A percentile compares a stretch with the other conserved stretches of the same genome.
Evolutionary conservation across 2,329 filamentous ascomycete species (phyloP).

Genomic region (Plectosphaerella plurivora): DNA sequence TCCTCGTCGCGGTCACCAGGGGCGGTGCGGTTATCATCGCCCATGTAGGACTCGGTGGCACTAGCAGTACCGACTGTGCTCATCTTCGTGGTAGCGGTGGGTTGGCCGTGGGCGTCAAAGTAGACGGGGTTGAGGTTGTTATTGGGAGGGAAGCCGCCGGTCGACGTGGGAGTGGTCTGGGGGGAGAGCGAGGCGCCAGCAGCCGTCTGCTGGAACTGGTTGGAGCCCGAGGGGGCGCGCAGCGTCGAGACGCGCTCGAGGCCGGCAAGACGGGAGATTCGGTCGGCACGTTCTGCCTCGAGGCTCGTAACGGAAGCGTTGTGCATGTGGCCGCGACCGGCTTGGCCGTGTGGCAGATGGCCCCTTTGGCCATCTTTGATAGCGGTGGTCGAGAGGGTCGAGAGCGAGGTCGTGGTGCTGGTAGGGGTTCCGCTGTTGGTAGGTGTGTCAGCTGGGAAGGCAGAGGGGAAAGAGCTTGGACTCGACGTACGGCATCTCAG

Average conservation of each 20-base stretch:
- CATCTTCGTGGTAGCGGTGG: constrained; percentile 64
- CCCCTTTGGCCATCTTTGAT: constrained; percentile 96
- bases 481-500: constrained; percentile 75
- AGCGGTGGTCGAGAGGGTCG: constrained; percentile 84
- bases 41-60: constrained; percentile 70
- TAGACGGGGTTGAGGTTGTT: constrained; percentile 58
- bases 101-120: constrained; percentile 74
- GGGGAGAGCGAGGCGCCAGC: constrained; percentile 35
- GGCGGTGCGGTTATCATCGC: constrained; percentile 48
- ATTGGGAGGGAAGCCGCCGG: constrained; percentile 32
- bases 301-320: constrained; percentile 66
- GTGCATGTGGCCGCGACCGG: constrained; percentile 53
- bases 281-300: constrained; percentile 88
- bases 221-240: constrained; percentile 38
- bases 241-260: constrained; percentile 81
- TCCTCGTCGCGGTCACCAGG: constrained; percentile 59
- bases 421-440: constrained; percentile 77
- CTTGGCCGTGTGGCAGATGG: constrained; percentile 58
- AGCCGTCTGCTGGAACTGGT: constrained; percentile 20
- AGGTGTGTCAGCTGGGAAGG: constrained; percentile 13
- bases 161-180: constrained; percentile 48
- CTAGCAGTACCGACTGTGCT: constrained; percentile 90
- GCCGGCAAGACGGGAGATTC: constrained; percentile 91
- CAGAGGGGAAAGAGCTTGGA: not conserved
- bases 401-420: constrained; percentile 86